These are phyloP conservation scores for Camellia granthamiana DNA, from an alignment of 148 eudicot species.

Conservation along the genomic window DNA sequence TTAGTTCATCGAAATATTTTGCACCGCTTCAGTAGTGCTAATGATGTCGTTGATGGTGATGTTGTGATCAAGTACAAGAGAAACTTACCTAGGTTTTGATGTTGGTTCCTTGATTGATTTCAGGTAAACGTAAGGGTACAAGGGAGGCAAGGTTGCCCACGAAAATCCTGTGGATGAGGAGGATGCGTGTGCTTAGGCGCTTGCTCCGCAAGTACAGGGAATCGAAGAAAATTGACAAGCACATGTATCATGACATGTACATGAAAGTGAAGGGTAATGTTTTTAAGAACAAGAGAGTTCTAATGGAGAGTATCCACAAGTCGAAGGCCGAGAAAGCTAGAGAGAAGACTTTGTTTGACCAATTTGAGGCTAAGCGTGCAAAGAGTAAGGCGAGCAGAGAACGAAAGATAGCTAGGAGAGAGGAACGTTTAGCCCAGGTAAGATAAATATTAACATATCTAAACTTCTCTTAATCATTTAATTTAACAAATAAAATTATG, in stretches of 20 bases:
- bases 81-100: neutral
- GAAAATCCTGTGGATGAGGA: slow-evolving; percentile 79
- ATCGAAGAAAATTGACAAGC: slow-evolving; percentile 87
- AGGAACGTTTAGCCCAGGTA: slow-evolving; percentile 75
- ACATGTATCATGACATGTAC: slow-evolving; percentile 94
- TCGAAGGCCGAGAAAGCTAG: slow-evolving; percentile 93
- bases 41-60: neutral
- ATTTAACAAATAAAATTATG: neutral
- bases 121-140: slow-evolving; percentile 89
- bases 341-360: slow-evolving; percentile 81
- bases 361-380: slow-evolving; percentile 85
- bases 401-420: slow-evolving; percentile 69
- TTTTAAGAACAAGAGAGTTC: slow-evolving; percentile 76
- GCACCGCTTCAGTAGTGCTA: neutral
- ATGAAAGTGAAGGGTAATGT: slow-evolving; percentile 90
- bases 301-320: slow-evolving; percentile 89
- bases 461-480: neutral
- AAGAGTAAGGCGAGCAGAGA: slow-evolving; percentile 88
- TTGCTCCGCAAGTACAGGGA: slow-evolving; percentile 81
- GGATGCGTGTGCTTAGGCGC: slow-evolving; percentile 80
- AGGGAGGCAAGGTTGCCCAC: slow-evolving; percentile 92
- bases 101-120: neutral
- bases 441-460: neutral
- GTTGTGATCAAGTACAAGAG: neutral
- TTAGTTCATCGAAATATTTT: neutral